Base-by-base conservation (phyloP, 164 flowering plant genomes). In the Macadamia integrifolia region DNA sequence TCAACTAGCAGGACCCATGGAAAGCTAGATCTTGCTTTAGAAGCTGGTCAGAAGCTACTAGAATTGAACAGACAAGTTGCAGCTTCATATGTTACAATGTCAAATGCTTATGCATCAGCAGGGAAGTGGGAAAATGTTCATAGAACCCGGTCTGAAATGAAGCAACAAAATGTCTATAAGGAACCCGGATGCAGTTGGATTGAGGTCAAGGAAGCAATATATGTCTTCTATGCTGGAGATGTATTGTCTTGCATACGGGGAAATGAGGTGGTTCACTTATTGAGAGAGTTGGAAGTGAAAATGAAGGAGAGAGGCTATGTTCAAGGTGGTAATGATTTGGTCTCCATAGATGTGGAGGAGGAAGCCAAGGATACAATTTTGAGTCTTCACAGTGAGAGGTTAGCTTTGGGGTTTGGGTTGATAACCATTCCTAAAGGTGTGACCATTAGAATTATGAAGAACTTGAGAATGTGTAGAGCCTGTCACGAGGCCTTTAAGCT, bases 131-230 rank as follows among this genome's bases (percentile, higher is more conserved):
- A 82, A 8, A 71, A 69, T 48, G 82, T 66, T 52, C 63, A 65
- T 11, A 69, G 71, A 18, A 66, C 81, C 42, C 76, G 88, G 11
- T 49, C 70, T 0, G 75, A 81, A 50, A 85, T 90, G 96, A 85
- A 79, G 66, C 80, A 32, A 0, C 61, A 71, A 0, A 85, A 86
- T 9, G 73, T 90, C 12, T 28, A 53, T 30, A 90, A 90, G 71
- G 84, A 83, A 61, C 96, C 91, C 0, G 96, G 91, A 28, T 82
- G 91, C 77, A 87, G 96, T 71, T 86, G 88, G 92, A 67, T 90
- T 11, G 92, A 90, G 80, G 57, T 84, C 9, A 79, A 68, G 64
- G 81, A 84, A 61, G 28, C 62, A 6, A 73, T 71, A 1, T 81
- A 79, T 23, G 71, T 79, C 17, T 86, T 88, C 68, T 79, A 80